phyloP scores from a whole-genome alignment of 371 early-diverging fungal species.

The Rhizopus delemar region DNA sequence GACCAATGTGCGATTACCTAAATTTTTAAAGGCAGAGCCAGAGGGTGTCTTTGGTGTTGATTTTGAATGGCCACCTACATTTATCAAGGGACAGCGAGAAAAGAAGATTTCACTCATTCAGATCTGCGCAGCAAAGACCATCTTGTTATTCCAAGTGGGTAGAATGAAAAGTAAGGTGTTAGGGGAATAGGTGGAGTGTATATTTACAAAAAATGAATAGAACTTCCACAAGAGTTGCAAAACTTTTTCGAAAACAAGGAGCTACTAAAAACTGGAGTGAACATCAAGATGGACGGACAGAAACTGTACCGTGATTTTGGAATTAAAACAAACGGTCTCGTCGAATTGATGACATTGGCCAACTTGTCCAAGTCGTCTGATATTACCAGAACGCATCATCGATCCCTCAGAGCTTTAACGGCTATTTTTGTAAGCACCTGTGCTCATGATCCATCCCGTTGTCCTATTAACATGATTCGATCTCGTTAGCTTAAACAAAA shows the following conservation, averaged over 20 bases:
- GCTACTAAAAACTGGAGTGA: slow-evolving; percentile 56
- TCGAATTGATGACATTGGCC: slow-evolving; percentile 47
- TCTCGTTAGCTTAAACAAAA: slow-evolving; percentile 44
- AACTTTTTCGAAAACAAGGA: slow-evolving; percentile 39
- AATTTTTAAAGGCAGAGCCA: slow-evolving; percentile 8
- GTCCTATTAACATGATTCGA: neutral
- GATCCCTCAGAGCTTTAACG: slow-evolving; percentile 43
- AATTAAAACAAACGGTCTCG: slow-evolving; percentile 50
- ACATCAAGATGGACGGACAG: slow-evolving; percentile 52
- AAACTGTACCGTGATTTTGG: slow-evolving; percentile 56
- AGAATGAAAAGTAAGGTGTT: slow-evolving; percentile 40
- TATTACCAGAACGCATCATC: slow-evolving; percentile 24
- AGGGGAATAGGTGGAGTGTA: neutral
- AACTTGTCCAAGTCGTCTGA: slow-evolving; percentile 30
- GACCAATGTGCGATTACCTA: slow-evolving; percentile 10
- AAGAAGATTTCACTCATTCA: slow-evolving; percentile 55
- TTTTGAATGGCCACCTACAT: slow-evolving; percentile 59
- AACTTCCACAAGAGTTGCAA: slow-evolving; percentile 41
- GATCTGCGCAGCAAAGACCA: slow-evolving; percentile 46
- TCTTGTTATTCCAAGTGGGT: slow-evolving; percentile 51
- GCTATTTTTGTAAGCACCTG: slow-evolving; percentile 44
- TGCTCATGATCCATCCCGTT: neutral
- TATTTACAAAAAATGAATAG: slow-evolving; percentile 8
- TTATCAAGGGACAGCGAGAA: slow-evolving; percentile 31
- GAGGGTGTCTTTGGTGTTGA: slow-evolving; percentile 52